Conservation (phyloP, 1,284 basidiomycete species). For the Marasmius fiardii region DNA sequence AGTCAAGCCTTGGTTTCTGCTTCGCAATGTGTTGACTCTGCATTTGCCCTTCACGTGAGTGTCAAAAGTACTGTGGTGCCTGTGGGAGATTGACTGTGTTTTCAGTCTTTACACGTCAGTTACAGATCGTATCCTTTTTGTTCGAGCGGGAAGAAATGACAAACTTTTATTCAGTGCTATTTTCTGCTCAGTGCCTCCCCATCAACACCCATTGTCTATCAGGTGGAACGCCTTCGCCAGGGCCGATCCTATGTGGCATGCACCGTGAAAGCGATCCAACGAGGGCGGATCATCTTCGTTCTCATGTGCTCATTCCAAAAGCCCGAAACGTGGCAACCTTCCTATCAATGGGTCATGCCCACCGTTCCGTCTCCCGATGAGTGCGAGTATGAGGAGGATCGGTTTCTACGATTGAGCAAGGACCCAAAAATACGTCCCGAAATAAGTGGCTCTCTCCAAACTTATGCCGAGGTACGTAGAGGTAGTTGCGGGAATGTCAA, state of each 20-base stretch:
- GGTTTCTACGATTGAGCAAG: slow-evolving; percentile 32
- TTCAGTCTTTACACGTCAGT: slow-evolving; percentile 16
- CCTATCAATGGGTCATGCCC: slow-evolving; percentile 65
- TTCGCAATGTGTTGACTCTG: slow-evolving; percentile 49
- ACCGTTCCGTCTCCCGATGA: slow-evolving; percentile 57
- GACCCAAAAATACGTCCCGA: slow-evolving; percentile 30
- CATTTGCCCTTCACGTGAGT: background rate
- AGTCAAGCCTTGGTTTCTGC: slow-evolving; percentile 84
- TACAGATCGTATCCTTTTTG: background rate
- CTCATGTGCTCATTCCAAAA: slow-evolving; percentile 85
- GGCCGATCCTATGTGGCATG: slow-evolving; percentile 74
- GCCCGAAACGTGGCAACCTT: slow-evolving; percentile 74
- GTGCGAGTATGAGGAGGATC: slow-evolving; percentile 60
- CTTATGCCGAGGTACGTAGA: slow-evolving; percentile 43
- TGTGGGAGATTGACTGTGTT: too few species aligned
- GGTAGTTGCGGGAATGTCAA: too few species aligned
- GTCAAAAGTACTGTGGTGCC: background rate
- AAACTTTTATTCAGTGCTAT: slow-evolving; percentile 57
- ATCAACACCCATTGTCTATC: slow-evolving; percentile 78
- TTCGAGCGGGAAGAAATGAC: background rate
- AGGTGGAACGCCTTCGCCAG: slow-evolving; percentile 82
- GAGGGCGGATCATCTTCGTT: slow-evolving; percentile 76
- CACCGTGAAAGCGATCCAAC: slow-evolving; percentile 70
- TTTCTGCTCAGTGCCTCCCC: slow-evolving; percentile 79
- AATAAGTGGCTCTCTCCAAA: slow-evolving; percentile 28